These are phyloP conservation scores for Aechmea fasciata DNA, from an alignment of 176 grass and related monocot genomes.

Conservation along the genomic window DNA sequence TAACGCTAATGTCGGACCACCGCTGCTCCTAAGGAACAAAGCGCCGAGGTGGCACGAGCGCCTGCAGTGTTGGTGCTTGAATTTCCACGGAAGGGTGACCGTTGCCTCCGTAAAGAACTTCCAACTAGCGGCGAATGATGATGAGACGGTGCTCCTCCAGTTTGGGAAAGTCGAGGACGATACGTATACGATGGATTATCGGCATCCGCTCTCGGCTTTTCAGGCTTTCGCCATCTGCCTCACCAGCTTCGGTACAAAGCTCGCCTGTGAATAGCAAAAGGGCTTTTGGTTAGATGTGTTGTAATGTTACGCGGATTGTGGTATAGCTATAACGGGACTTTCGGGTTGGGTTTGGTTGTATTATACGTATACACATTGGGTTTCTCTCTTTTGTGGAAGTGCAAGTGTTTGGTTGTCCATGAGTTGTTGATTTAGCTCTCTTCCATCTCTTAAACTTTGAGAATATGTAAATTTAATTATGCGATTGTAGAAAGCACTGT, in stretches of 20 bases:
- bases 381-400: background rate
- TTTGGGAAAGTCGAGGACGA: slow-evolving; percentile 4
- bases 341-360: background rate
- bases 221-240: slow-evolving; percentile 23
- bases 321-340: background rate
- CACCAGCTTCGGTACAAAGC: slow-evolving; percentile 23
- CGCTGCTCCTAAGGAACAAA: slow-evolving; percentile 8
- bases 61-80: slow-evolving; percentile 17
- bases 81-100: slow-evolving; percentile 19
- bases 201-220: slow-evolving; percentile 16
- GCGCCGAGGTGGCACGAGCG: slow-evolving; percentile 19
- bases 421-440: background rate
- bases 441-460: background rate
- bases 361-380: background rate
- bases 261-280: slow-evolving; percentile 18
- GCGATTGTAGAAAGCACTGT: background rate
- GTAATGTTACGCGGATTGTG: background rate
- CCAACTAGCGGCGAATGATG: slow-evolving; percentile 12
- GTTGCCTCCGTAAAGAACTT: slow-evolving; percentile 23
- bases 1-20: background rate
- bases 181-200: slow-evolving; percentile 16
- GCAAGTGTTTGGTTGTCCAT: background rate
- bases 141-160: slow-evolving; percentile 17
- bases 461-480: background rate
- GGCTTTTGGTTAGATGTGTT: background rate